Evolutionary conservation across 306 rosid species (phyloP).

Genomic region (Corylus avellana): DNA sequence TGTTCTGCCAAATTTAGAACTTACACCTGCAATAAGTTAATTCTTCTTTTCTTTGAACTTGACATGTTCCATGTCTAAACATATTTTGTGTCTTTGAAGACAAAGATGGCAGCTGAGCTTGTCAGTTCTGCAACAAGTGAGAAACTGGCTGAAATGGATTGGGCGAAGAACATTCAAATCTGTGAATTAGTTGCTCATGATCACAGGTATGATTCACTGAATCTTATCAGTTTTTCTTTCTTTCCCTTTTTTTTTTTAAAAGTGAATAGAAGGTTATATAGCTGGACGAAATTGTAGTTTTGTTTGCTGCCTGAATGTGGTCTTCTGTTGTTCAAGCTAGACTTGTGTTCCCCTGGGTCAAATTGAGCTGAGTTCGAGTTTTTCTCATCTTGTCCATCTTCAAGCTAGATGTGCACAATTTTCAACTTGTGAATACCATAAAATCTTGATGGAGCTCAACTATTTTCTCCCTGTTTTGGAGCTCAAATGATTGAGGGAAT

Average conservation of each 20-base stretch:
- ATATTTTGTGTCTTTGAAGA: conserved; percentile 7
- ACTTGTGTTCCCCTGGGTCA: not conserved
- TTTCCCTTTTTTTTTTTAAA: too few relatives aligned
- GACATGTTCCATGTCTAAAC: conserved; percentile 10
- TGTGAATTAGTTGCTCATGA: conserved; percentile 87
- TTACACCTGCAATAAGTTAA: not conserved
- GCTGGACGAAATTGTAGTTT: not conserved
- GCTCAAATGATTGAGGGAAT: not conserved
- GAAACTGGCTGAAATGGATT: conserved; percentile 75
- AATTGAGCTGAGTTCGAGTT: not conserved
- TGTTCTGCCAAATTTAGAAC: not conserved
- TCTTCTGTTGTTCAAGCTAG: not conserved
- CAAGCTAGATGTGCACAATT: not conserved
- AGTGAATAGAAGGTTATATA: not conserved
- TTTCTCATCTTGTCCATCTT: conserved; percentile 1
- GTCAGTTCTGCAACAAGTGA: conserved; percentile 86
- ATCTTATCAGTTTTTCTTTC: not conserved
- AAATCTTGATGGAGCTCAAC: not conserved
- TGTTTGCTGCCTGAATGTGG: not conserved
- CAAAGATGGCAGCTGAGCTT: conserved; percentile 82
- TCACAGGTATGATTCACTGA: conserved; percentile 54
- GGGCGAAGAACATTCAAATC: conserved; percentile 83
- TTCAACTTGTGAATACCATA: not conserved
- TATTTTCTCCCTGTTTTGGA: not conserved
- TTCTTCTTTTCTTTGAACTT: conserved; percentile 7